These are phyloP conservation scores for Tilletia walkeri DNA, from an alignment of 1,284 basidiomycete species.

Conservation along the genomic window DNA sequence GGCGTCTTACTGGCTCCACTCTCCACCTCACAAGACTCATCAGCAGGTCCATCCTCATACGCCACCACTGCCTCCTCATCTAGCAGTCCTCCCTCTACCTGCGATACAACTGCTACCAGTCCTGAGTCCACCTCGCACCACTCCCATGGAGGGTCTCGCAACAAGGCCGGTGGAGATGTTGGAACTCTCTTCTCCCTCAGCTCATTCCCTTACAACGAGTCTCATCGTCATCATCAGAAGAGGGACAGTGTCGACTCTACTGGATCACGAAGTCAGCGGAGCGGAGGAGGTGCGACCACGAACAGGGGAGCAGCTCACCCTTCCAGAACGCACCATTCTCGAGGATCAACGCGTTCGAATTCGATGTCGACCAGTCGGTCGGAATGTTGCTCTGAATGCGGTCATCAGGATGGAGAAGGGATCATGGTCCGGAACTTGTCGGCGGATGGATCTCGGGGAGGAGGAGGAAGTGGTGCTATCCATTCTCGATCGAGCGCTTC, in stretches of 20 bases:
- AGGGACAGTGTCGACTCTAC: too few relatives aligned
- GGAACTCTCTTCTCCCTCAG: not conserved
- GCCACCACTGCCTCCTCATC: not conserved
- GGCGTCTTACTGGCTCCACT: slow-evolving; percentile 2
- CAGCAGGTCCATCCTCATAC: slow-evolving; percentile 10
- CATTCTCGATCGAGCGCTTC: not conserved
- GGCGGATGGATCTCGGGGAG: not conserved
- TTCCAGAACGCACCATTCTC: not conserved
- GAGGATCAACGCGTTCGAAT: not conserved
- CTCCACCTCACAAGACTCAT: not conserved
- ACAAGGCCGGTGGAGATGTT: too few relatives aligned
- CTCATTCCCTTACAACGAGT: not conserved
- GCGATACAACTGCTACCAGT: slow-evolving; percentile 6
- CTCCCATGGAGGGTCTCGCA: too few relatives aligned
- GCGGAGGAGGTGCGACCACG: too few relatives aligned
- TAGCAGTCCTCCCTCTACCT: not conserved
- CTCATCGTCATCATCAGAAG: too few relatives aligned
- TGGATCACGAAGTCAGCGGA: too few relatives aligned
- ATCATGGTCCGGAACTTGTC: not conserved
- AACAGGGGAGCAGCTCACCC: too few relatives aligned
- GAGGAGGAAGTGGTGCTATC: not conserved
- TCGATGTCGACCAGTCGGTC: slow-evolving; percentile 12
- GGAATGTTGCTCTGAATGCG: slow-evolving; percentile 7
- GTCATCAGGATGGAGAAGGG: not conserved
- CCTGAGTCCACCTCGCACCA: not conserved